A percentile compares a stretch with the other conserved stretches of the same genome.
Evolutionary conservation across 495 filamentous ascomycete genomes (phyloP).

Genomic region (Penicillium cinerascens): DNA sequence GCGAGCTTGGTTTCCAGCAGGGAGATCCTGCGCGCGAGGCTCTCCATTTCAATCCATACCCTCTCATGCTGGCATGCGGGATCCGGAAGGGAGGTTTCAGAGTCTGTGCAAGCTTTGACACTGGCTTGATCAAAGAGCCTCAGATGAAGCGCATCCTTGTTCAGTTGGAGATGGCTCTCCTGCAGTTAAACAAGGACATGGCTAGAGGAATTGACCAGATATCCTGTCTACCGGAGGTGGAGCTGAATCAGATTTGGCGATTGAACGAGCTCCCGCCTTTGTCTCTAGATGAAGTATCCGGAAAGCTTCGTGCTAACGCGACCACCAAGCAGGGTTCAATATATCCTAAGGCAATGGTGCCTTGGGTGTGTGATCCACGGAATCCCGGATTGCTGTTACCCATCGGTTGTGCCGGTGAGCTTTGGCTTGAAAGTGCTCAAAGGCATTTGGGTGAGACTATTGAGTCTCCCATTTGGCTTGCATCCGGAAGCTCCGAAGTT

Average conservation of each 20-base stretch:
- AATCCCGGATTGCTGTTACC: constrained; percentile 30
- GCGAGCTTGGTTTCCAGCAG: constrained; percentile 48
- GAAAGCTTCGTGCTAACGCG: constrained; percentile 24
- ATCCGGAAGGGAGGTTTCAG: constrained; percentile 53
- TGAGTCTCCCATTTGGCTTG: constrained; percentile 35
- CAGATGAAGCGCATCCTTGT: constrained; percentile 44
- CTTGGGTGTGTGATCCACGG: constrained; percentile 34
- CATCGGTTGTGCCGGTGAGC: constrained; percentile 32
- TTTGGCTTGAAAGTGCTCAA: constrained; percentile 33
- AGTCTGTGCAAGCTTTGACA: constrained; percentile 62
- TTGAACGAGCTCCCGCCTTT: constrained; percentile 36
- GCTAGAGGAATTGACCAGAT: constrained; percentile 29
- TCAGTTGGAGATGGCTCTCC: constrained; percentile 37
- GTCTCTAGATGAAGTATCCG: constrained; percentile 20
- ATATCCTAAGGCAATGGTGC: constrained; percentile 28
- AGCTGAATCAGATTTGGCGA: constrained; percentile 37
- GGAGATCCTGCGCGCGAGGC: constrained; percentile 60
- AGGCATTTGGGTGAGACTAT: constrained; percentile 20
- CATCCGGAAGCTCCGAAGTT: constrained; percentile 24
- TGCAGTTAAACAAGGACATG: constrained; percentile 23
- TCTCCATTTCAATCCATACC: constrained; percentile 65
- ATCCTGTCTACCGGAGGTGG: constrained; percentile 33
- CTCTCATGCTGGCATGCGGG: constrained; percentile 60
- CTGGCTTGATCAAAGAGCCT: constrained; percentile 31
- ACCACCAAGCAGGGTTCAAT: constrained; percentile 23